Percentiles rank a stretch among this genome's conserved stretches.
These are phyloP conservation scores for Paramecium pentaurelia DNA, from an alignment of 73 alveolate species.

Conservation along the genomic window DNA sequence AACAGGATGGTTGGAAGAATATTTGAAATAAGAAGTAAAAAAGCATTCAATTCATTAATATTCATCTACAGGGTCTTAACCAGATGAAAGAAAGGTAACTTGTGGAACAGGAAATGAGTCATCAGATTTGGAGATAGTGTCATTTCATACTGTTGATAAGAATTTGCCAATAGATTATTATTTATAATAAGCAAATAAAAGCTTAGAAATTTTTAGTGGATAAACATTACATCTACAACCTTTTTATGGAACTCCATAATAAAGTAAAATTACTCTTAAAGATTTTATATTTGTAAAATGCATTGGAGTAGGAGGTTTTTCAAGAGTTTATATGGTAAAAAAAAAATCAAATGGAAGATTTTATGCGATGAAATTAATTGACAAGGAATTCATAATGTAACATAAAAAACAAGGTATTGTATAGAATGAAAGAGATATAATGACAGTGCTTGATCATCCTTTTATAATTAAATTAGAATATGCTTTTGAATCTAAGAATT, in stretches of 20 bases:
- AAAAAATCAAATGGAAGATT: constrained; percentile 82
- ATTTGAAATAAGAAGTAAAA: not conserved
- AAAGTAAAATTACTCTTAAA: constrained; percentile 6
- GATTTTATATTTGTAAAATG: constrained; percentile 67
- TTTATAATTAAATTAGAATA: constrained; percentile 74
- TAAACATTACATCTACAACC: constrained; percentile 13
- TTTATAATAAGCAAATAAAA: not conserved
- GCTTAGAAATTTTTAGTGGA: not conserved
- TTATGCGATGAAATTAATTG: constrained; percentile 81
- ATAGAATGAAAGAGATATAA: constrained; percentile 60
- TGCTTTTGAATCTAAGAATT: constrained; percentile 72
- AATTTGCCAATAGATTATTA: constrained; percentile 25
- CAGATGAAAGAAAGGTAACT: not conserved
- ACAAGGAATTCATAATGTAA: constrained; percentile 72
- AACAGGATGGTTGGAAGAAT: not conserved
- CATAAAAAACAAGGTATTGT: constrained; percentile 67
- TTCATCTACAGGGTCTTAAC: constrained; percentile 42
- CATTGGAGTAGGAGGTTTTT: constrained; percentile 90
- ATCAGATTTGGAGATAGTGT: constrained; percentile 7
- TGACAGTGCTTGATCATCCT: constrained; percentile 69
- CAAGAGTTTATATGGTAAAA: constrained; percentile 75
- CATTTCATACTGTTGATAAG: constrained; percentile 27
- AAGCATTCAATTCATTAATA: not conserved
- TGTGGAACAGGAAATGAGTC: constrained; percentile 41
- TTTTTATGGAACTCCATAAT: constrained; percentile 11